These are phyloP conservation scores for Albugo laibachii DNA, from an alignment of 352 stramenopile species.

Conservation along the genomic window DNA sequence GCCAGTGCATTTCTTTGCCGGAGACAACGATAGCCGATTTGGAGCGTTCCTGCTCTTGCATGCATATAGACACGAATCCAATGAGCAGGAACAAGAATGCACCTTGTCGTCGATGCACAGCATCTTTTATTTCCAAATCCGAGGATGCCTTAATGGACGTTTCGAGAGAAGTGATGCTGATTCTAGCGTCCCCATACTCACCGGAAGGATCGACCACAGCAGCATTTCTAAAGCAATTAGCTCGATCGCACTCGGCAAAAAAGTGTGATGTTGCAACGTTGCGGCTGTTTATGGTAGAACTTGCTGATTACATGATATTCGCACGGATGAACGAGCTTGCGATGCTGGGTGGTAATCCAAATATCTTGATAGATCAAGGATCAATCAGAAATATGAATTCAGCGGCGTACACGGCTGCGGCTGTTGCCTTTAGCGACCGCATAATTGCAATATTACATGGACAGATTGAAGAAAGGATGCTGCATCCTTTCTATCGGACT, in stretches of 20 bases:
- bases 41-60: slow-evolving; percentile 40
- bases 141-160: slow-evolving; percentile 57
- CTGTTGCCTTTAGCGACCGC: slow-evolving; percentile 32
- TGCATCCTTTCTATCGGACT: slow-evolving; percentile 49
- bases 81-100: slow-evolving; percentile 1
- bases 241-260: slow-evolving; percentile 5
- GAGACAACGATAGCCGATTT: slow-evolving; percentile 11
- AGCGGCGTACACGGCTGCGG: slow-evolving; percentile 6
- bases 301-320: slow-evolving; percentile 66
- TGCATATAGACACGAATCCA: slow-evolving; percentile 15
- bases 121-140: slow-evolving; percentile 62
- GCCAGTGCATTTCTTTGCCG: background rate
- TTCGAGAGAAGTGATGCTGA: slow-evolving; percentile 55
- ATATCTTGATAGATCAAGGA: slow-evolving; percentile 5
- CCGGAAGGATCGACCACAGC: slow-evolving; percentile 56
- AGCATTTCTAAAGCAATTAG: slow-evolving; percentile 38
- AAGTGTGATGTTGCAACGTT: slow-evolving; percentile 20
- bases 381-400: slow-evolving; percentile 12
- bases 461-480: slow-evolving; percentile 71
- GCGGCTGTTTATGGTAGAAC: slow-evolving; percentile 51
- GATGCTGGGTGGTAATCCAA: slow-evolving; percentile 27
- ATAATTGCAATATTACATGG: slow-evolving; percentile 56
- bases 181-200: slow-evolving; percentile 67
- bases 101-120: slow-evolving; percentile 36
- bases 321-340: slow-evolving; percentile 60